Conservation (phyloP, 2,329 filamentous ascomycete genomes). For the Domatiomyces globalis region DNA sequence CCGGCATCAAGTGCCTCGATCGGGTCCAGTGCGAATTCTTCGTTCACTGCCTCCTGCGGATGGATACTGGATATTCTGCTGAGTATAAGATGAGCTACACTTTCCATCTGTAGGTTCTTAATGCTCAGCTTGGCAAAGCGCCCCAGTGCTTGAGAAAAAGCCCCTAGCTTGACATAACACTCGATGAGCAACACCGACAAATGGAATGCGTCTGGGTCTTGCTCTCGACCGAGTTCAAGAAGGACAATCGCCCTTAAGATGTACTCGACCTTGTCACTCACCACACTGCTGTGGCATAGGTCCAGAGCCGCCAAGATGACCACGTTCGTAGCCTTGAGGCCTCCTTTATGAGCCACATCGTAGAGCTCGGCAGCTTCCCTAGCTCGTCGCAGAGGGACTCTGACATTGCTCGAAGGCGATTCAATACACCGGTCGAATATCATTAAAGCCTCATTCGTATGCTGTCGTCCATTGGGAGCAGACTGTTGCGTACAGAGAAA, state of each 20-base stretch:
- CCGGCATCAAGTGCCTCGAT: slow-evolving; percentile 28
- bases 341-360: not conserved
- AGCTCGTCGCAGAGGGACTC: not conserved
- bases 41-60: slow-evolving; percentile 16
- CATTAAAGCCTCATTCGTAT: not conserved
- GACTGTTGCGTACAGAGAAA: not conserved
- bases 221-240: slow-evolving; percentile 14
- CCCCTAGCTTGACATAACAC: slow-evolving; percentile 31
- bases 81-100: slow-evolving; percentile 33
- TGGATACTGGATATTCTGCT: slow-evolving; percentile 35
- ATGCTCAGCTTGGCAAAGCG: slow-evolving; percentile 33
- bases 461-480: not conserved
- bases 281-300: not conserved
- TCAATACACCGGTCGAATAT: not conserved
- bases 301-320: not conserved
- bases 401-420: not conserved
- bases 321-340: not conserved
- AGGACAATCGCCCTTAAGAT: slow-evolving; percentile 9
- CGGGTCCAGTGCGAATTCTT: slow-evolving; percentile 22
- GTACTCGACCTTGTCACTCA: not conserved
- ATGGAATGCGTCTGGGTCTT: slow-evolving; percentile 35
- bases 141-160: slow-evolving; percentile 32
- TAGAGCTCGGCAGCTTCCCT: not conserved
- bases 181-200: slow-evolving; percentile 31
- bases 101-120: slow-evolving; percentile 37